phyloP scores from a whole-genome alignment of 2,329 filamentous ascomycete species.

The Kalaharituber pfeilii region DNA sequence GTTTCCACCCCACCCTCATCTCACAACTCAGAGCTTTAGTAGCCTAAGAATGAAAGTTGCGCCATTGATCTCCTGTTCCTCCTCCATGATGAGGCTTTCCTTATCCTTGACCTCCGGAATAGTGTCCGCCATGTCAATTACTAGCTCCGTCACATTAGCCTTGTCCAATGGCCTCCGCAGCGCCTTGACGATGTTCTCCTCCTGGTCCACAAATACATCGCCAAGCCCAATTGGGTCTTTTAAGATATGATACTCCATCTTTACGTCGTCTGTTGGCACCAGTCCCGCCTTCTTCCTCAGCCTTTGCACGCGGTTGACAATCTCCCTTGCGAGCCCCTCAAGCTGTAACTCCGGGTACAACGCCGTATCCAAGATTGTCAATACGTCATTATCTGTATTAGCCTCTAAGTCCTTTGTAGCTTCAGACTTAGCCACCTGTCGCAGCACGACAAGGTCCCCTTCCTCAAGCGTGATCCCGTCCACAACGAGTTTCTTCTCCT shows the following conservation, averaged over 20 bases:
- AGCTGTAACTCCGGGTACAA: slow-evolving; percentile 71
- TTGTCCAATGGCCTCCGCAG: slow-evolving; percentile 61
- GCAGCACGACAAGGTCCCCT: slow-evolving; percentile 68
- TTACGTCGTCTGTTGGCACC: slow-evolving; percentile 80
- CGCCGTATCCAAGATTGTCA: slow-evolving; percentile 74
- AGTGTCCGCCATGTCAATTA: background rate
- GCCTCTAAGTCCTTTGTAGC: slow-evolving; percentile 61
- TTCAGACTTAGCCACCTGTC: slow-evolving; percentile 52
- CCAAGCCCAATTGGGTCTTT: slow-evolving; percentile 60
- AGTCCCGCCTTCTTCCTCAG: slow-evolving; percentile 87
- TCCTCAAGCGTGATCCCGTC: slow-evolving; percentile 70
- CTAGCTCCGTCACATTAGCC: slow-evolving; percentile 42
- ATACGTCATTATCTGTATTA: slow-evolving; percentile 74
- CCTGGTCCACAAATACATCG: slow-evolving; percentile 51
- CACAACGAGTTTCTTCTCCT: slow-evolving; percentile 56
- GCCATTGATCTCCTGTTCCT: slow-evolving; percentile 73
- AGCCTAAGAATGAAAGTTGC: slow-evolving; percentile 63
- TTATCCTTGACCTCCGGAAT: slow-evolving; percentile 32
- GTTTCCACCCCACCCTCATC: background rate
- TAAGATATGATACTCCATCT: slow-evolving; percentile 78
- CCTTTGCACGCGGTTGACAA: slow-evolving; percentile 82
- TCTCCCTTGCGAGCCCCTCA: slow-evolving; percentile 77
- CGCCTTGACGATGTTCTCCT: slow-evolving; percentile 54
- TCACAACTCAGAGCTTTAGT: slow-evolving; percentile 43
- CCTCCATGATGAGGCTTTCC: slow-evolving; percentile 52